Base-by-base conservation (phyloP, 768 basidiomycete genomes). In the Leccinum disarticulatum region DNA sequence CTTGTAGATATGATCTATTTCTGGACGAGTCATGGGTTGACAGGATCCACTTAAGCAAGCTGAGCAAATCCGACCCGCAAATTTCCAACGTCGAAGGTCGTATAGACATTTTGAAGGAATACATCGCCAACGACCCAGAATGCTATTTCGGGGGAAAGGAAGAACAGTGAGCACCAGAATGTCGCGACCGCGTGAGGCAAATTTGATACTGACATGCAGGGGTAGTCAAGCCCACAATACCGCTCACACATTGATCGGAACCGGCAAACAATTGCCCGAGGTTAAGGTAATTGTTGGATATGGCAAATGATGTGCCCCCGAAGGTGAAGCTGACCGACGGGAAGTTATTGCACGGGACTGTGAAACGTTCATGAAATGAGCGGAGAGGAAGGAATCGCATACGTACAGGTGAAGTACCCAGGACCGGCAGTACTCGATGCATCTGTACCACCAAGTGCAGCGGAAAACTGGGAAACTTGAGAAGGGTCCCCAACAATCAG, bases 381-480 rank as follows among this genome's bases (percentile, higher is more conserved):
- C 19, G 3, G 33, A 11, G 33, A 15, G 11, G 15, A 52, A 33
- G n/a, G 7, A 28, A 35, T 10, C 11, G 19, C 7, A 22, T 14
- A 33, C 52, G 35, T 25, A 52, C 68, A 61, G 5, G 77, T 76
- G 61, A 81, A 78, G 52, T 58, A 68, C 33, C 77, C 76, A 1
- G 46, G 1, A 1, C 68, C 72, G 14, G 57, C 51, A 2, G 57
- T 54, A 15, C 47, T 47, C 2, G 67, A 58, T 27, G 67, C 66
- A 50, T 67, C 52, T 6, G 56, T 58, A 19, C 73, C 75, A 38
- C 69, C 71, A 31, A 77, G 64, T 0, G 55, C 47, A 1, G 22
- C 4, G 56, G 71, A 70, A 8, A 77, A 33, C 5, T 11, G 38
- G 4, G 15, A 19, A 1, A 75, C 74, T 7, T 35, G 1, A 51